phyloP scores from a whole-genome alignment of 805 yeast genomes.

The Myxozyma neotropica region DNA sequence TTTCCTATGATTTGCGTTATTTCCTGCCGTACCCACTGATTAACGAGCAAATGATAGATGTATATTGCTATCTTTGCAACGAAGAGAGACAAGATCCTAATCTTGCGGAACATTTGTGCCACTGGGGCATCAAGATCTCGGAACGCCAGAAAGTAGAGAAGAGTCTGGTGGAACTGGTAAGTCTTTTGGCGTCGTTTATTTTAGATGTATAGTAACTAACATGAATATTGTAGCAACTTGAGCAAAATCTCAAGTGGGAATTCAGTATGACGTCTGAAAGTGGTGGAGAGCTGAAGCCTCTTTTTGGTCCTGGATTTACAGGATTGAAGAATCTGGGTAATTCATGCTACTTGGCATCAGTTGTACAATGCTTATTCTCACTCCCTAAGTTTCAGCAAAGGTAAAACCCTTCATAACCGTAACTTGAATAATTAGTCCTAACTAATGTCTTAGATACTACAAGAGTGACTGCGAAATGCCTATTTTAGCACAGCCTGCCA shows the following conservation, averaged over 20 bases:
- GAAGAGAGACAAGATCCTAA: conserved; percentile 83
- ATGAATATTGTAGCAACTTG: conserved; percentile 57
- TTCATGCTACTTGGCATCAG: conserved; percentile 86
- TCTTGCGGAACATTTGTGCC: conserved; percentile 51
- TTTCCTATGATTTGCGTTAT: neutral
- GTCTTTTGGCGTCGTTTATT: neutral
- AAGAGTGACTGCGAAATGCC: conserved; percentile 33
- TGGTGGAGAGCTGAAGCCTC: conserved; percentile 64
- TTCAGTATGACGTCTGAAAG: conserved; percentile 74
- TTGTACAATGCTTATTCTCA: conserved; percentile 67
- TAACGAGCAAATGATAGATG: conserved; percentile 49
- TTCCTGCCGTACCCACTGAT: neutral
- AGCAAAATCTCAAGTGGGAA: conserved; percentile 92
- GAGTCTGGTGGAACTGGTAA: conserved; percentile 69
- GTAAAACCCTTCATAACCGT: neutral
- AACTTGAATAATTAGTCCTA: neutral
- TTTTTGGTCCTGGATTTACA: conserved; percentile 75
- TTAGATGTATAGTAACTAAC: neutral
- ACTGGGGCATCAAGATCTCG: conserved; percentile 67
- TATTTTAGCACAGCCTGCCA: conserved; percentile 54
- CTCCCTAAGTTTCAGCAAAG: conserved; percentile 40
- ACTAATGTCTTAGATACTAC: conserved; percentile 25
- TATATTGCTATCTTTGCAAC: conserved; percentile 84
- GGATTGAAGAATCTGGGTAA: conserved; percentile 92
- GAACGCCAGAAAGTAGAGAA: conserved; percentile 76